Conservation (phyloP, 129 eudicot genomes). For the Cynara cardunculus region DNA sequence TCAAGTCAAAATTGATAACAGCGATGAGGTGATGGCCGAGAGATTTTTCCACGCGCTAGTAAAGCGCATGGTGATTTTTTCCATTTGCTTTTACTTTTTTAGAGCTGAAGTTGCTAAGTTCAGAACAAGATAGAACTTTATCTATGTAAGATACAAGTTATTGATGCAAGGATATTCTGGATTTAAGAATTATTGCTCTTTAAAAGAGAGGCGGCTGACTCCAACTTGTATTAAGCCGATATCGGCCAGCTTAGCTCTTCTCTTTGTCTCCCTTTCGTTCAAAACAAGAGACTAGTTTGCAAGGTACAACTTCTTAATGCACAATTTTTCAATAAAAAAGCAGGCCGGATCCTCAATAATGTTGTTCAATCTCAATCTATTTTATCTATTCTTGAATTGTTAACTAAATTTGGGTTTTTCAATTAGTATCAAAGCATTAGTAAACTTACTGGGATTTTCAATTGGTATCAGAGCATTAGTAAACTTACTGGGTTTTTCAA, state of each 20-base stretch:
- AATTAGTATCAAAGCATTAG: too few species aligned
- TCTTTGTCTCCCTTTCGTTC: constrained; percentile 13
- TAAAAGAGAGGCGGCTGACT: constrained; percentile 33
- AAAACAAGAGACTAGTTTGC: constrained; percentile 9
- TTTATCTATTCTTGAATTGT: too few species aligned
- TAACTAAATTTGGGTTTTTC: too few species aligned
- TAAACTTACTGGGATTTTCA: too few species aligned
- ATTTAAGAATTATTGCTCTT: not conserved
- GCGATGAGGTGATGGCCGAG: constrained; percentile 13
- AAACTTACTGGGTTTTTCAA: too few species aligned
- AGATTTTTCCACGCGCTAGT: constrained; percentile 18
- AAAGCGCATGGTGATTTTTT: constrained; percentile 2
- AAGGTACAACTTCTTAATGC: not conserved
- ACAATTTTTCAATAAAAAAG: too few species aligned
- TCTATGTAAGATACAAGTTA: not conserved
- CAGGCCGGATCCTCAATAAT: too few species aligned
- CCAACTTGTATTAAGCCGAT: constrained; percentile 13
- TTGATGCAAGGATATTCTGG: not conserved
- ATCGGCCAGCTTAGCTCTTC: not conserved
- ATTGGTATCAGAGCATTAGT: too few species aligned
- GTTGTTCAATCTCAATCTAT: too few species aligned
- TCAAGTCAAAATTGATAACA: constrained; percentile 30
- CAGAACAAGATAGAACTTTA: not conserved
- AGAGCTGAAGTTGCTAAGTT: not conserved
- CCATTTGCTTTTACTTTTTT: not conserved